Conservation (phyloP, 148 eudicot species). For the Pharnaceum exiguum region DNA sequence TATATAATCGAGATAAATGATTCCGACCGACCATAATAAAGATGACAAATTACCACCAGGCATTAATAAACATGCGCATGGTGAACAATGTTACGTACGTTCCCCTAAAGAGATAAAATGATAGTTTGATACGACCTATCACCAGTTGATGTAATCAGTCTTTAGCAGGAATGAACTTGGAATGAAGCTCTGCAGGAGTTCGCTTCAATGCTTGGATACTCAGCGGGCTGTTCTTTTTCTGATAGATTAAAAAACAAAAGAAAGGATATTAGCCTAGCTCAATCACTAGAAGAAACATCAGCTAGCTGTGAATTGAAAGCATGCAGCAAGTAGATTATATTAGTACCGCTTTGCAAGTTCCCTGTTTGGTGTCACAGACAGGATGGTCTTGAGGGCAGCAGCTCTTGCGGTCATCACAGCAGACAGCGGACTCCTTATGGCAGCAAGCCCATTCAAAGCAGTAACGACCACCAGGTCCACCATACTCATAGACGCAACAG, state of each 20-base stretch:
- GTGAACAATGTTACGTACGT: constrained; percentile 2
- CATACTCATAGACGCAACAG: constrained; percentile 63
- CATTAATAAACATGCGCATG: constrained; percentile 12
- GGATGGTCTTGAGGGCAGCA: constrained; percentile 92
- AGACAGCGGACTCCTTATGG: constrained; percentile 67
- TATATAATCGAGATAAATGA: too few relatives aligned
- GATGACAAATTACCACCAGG: constrained; percentile 22
- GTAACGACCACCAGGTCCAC: too few relatives aligned
- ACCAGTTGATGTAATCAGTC: neutral
- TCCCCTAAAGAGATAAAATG: neutral
- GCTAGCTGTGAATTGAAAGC: neutral
- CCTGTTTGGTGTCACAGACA: constrained; percentile 45
- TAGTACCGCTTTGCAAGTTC: constrained; percentile 69
- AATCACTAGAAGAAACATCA: neutral
- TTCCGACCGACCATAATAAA: too few relatives aligned
- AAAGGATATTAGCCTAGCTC: neutral
- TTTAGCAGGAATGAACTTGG: constrained; percentile 21
- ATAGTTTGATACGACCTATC: neutral
- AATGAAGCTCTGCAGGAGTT: constrained; percentile 38
- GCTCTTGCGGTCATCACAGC: constrained; percentile 73
- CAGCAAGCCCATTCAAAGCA: constrained; percentile 95
- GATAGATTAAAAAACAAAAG: constrained; percentile 14
- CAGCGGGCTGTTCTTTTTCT: constrained; percentile 73
- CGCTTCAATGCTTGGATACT: constrained; percentile 49
- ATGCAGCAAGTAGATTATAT: neutral